Evolutionary conservation across 768 basidiomycete genomes (phyloP).

Genomic region (Rhizopogon rudus): DNA sequence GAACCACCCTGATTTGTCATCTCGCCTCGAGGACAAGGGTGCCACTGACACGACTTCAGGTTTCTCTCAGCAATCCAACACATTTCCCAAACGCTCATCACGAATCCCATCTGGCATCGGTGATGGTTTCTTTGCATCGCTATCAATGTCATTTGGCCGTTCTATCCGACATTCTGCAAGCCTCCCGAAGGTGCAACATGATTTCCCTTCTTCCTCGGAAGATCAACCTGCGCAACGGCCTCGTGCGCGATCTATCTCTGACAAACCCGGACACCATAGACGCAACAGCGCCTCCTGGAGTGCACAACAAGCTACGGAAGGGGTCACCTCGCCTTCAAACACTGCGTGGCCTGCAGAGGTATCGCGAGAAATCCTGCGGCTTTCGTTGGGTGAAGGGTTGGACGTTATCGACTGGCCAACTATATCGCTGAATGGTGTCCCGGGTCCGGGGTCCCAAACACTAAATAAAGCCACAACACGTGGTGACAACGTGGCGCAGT

Average conservation of each 20-base stretch:
- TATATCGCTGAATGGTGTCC: neutral
- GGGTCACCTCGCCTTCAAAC: constrained; percentile 22
- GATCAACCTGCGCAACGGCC: constrained; percentile 7
- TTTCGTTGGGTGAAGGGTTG: constrained; percentile 36
- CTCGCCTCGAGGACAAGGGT: constrained; percentile 12
- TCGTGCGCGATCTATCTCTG: constrained; percentile 26
- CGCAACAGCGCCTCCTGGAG: constrained; percentile 57
- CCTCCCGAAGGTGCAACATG: constrained; percentile 20
- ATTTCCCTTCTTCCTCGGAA: constrained; percentile 9
- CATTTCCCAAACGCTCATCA: constrained; percentile 12
- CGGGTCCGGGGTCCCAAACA: constrained; percentile 19
- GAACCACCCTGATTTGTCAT: constrained; percentile 30
- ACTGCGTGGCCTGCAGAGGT: constrained; percentile 56
- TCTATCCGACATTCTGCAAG: constrained; percentile 24
- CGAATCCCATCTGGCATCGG: constrained; percentile 5
- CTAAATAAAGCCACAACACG: constrained; percentile 13
- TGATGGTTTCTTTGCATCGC: constrained; percentile 16
- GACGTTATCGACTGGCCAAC: neutral
- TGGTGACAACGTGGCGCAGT: constrained; percentile 11
- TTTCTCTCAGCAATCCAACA: constrained; percentile 20
- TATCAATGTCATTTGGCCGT: constrained; percentile 21
- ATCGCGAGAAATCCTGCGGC: constrained; percentile 47
- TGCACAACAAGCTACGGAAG: constrained; percentile 39
- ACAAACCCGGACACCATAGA: constrained; percentile 34
- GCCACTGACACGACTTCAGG: constrained; percentile 1